phyloP scores from a whole-genome alignment of 2,329 filamentous ascomycete genomes.

The Magnaporthales sp. region DNA sequence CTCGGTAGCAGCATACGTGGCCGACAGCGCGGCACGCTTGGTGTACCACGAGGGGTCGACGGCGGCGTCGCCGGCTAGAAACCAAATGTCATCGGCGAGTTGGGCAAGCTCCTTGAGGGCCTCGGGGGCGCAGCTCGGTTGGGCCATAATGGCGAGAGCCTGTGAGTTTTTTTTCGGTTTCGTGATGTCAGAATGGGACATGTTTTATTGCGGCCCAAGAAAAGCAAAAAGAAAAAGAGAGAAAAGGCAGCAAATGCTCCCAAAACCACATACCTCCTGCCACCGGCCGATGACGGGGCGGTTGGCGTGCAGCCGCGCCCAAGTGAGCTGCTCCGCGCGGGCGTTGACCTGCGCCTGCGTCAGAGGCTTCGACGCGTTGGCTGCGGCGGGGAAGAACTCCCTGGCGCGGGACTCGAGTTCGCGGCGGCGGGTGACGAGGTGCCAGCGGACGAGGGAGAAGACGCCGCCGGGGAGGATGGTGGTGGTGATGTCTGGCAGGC shows the following conservation, averaged over 20 bases:
- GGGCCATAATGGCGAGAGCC: slow-evolving; percentile 86
- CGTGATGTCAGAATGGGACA: neutral
- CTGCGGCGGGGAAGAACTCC: slow-evolving; percentile 26
- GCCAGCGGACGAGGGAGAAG: slow-evolving; percentile 74
- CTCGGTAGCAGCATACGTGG: slow-evolving; percentile 65
- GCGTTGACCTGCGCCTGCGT: slow-evolving; percentile 32
- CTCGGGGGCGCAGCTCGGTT: slow-evolving; percentile 66
- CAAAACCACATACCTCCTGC: slow-evolving; percentile 62
- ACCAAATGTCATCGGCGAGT: slow-evolving; percentile 89
- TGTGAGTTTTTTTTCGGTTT: slow-evolving; percentile 22
- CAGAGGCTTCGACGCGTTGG: slow-evolving; percentile 19
- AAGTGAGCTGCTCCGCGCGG: slow-evolving; percentile 62
- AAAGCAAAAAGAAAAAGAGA: neutral
- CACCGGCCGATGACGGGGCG: slow-evolving; percentile 62
- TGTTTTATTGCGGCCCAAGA: neutral
- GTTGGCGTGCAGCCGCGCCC: slow-evolving; percentile 73
- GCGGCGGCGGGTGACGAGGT: slow-evolving; percentile 60
- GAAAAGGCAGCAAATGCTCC: slow-evolving; percentile 1
- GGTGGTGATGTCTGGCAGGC: slow-evolving; percentile 78
- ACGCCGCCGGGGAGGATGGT: slow-evolving; percentile 72
- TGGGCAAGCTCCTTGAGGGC: slow-evolving; percentile 72
- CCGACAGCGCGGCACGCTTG: slow-evolving; percentile 46
- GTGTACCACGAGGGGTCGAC: slow-evolving; percentile 86
- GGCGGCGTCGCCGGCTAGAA: slow-evolving; percentile 69
- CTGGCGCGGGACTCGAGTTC: slow-evolving; percentile 38